A percentile compares a stretch with the other conserved stretches of the same genome.
These are phyloP conservation scores for Camellia granthamiana DNA, from an alignment of 148 eudicot species.

Conservation along the genomic window DNA sequence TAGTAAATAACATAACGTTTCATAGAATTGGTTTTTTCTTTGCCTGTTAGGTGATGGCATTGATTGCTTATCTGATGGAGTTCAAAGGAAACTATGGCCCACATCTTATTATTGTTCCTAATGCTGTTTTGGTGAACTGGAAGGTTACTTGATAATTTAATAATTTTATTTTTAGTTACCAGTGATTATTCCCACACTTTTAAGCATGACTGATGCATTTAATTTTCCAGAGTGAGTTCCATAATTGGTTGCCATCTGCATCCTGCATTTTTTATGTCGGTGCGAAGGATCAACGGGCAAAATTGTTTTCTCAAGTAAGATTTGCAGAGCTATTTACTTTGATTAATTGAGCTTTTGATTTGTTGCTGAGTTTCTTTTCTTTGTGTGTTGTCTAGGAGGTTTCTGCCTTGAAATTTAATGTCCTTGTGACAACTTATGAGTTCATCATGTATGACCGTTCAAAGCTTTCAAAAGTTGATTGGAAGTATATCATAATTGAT, in stretches of 20 bases:
- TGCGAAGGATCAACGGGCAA: conserved; percentile 73
- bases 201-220: conserved; percentile 9
- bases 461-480: conserved; percentile 82
- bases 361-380: conserved; percentile 4
- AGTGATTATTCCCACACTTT: conserved; percentile 10
- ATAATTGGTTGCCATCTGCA: conserved; percentile 78
- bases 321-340: conserved; percentile 10
- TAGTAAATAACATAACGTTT: no score
- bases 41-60: conserved; percentile 73
- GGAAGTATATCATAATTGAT: conserved; percentile 96
- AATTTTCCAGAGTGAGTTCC: conserved; percentile 75
- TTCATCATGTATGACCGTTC: conserved; percentile 94
- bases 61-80: conserved; percentile 96
- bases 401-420: conserved; percentile 85
- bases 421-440: conserved; percentile 95
- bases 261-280: conserved; percentile 95
- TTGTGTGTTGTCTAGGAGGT: conserved; percentile 68
- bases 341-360: conserved; percentile 10
- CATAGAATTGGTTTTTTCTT: neutral
- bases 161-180: neutral
- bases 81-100: conserved; percentile 97
- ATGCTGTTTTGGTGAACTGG: conserved; percentile 98
- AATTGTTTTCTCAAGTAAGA: conserved; percentile 87
- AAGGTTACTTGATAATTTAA: conserved; percentile 48
- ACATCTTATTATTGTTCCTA: conserved; percentile 92